These are phyloP conservation scores for Claviceps sp. DNA, from an alignment of 2,329 filamentous ascomycete genomes.

Conservation along the genomic window DNA sequence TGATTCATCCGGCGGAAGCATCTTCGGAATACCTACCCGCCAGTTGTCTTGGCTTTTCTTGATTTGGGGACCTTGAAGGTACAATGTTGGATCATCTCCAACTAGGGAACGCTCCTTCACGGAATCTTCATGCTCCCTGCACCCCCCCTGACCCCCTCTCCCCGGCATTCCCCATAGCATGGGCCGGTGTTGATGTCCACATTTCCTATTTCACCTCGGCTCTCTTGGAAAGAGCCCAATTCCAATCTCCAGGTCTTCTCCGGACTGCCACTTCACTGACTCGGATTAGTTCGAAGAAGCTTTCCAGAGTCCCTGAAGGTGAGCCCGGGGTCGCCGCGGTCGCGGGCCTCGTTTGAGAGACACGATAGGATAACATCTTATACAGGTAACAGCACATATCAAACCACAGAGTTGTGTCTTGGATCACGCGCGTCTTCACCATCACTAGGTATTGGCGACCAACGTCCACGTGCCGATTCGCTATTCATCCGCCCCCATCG, in stretches of 20 bases:
- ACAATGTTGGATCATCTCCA: not conserved
- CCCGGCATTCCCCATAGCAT: not conserved
- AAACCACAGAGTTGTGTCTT: not conserved
- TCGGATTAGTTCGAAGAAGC: not conserved
- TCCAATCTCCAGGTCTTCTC: not conserved
- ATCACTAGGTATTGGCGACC: not conserved
- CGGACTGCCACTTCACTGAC: not conserved
- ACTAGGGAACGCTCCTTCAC: slow-evolving; percentile 1
- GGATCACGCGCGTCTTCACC: not conserved
- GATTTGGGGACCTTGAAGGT: not conserved
- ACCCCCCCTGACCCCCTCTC: not conserved
- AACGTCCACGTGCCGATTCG: not conserved
- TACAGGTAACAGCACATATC: not conserved
- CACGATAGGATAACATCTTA: not conserved
- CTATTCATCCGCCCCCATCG: not conserved
- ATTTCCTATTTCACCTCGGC: not conserved
- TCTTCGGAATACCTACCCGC: not conserved
- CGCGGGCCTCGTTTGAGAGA: not conserved
- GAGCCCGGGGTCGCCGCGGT: not conserved
- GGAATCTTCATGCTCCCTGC: not conserved
- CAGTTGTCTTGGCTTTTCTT: not conserved
- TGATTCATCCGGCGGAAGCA: not conserved
- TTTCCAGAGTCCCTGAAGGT: not conserved
- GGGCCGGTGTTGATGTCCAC: not conserved
- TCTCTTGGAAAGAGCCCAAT: not conserved